phyloP scores from a whole-genome alignment of 306 rosid species.

The Rosa persica region DNA sequence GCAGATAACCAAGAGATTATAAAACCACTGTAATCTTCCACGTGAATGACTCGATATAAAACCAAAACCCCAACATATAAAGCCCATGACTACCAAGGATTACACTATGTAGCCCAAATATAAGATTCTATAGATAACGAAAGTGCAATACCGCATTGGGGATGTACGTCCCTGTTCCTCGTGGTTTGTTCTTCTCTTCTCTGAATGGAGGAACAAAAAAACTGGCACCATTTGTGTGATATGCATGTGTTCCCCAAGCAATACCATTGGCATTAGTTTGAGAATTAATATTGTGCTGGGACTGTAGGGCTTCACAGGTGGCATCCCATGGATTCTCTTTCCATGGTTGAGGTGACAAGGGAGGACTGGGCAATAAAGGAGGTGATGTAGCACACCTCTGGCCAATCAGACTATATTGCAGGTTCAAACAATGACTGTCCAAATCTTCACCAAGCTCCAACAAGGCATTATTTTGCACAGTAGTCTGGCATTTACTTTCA shows the following conservation, averaged over 20 bases:
- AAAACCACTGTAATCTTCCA: neutral
- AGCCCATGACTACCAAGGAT: neutral
- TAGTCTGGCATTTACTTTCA: conserved; percentile 44
- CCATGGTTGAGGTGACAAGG: conserved; percentile 48
- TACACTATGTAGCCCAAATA: neutral
- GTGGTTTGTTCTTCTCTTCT: conserved; percentile 60
- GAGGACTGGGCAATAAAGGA: conserved; percentile 50
- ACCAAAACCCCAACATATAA: neutral
- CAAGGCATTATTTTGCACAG: conserved; percentile 30
- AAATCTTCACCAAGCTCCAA: conserved; percentile 78
- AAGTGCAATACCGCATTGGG: conserved; percentile 60
- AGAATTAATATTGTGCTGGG: conserved; percentile 42
- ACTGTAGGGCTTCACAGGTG: conserved; percentile 35
- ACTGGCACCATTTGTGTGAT: conserved; percentile 43
- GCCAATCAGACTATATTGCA: conserved; percentile 52
- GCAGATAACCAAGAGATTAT: conserved; percentile 29
- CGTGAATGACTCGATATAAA: conserved; percentile 16
- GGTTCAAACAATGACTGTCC: conserved; percentile 55
- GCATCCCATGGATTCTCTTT: conserved; percentile 56
- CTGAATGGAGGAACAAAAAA: conserved; percentile 38
- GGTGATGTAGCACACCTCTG: conserved; percentile 46
- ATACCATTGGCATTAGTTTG: conserved; percentile 47
- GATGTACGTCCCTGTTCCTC: conserved; percentile 79
- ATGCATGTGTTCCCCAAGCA: conserved; percentile 39
- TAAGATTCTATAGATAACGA: neutral